These are phyloP conservation scores for Emmonsia crescens DNA, from an alignment of 2,329 filamentous ascomycete genomes.

Conservation along the genomic window DNA sequence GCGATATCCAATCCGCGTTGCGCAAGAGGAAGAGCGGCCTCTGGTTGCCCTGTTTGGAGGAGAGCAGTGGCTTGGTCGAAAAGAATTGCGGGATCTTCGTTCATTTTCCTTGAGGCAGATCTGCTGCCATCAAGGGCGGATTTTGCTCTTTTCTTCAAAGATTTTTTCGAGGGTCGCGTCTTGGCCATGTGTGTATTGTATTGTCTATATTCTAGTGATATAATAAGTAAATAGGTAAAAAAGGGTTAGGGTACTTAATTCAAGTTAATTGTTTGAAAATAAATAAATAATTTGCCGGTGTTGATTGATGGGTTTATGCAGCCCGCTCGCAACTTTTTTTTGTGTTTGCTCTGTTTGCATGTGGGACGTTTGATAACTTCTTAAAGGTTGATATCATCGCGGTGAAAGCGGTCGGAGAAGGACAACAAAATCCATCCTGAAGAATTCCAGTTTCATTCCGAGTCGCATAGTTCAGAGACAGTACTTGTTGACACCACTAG, in stretches of 20 bases:
- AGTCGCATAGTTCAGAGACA: background rate
- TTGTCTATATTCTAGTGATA: background rate
- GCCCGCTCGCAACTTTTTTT: background rate
- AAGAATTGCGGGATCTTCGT: conserved; percentile 44
- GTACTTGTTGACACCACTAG: background rate
- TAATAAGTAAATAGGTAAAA: background rate
- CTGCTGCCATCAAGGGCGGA: conserved; percentile 33
- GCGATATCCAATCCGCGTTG: conserved; percentile 40
- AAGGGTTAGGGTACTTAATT: background rate
- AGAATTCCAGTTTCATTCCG: background rate
- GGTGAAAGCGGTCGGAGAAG: background rate
- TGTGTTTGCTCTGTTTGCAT: conserved; percentile 35
- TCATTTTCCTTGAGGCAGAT: conserved; percentile 31
- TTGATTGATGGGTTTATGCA: background rate
- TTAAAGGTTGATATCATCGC: conserved; percentile 4
- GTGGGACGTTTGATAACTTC: too few species aligned
- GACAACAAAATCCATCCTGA: background rate
- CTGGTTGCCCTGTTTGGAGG: conserved; percentile 48
- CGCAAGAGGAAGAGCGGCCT: conserved; percentile 46
- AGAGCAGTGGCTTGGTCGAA: conserved; percentile 46
- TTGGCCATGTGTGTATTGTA: conserved; percentile 35
- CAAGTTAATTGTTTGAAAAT: too few species aligned
- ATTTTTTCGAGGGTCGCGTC: conserved; percentile 39
- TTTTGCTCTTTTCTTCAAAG: conserved; percentile 32
- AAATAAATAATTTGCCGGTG: background rate